Conservation (phyloP, 306 rosid species). For the Lagenaria siceraria region DNA sequence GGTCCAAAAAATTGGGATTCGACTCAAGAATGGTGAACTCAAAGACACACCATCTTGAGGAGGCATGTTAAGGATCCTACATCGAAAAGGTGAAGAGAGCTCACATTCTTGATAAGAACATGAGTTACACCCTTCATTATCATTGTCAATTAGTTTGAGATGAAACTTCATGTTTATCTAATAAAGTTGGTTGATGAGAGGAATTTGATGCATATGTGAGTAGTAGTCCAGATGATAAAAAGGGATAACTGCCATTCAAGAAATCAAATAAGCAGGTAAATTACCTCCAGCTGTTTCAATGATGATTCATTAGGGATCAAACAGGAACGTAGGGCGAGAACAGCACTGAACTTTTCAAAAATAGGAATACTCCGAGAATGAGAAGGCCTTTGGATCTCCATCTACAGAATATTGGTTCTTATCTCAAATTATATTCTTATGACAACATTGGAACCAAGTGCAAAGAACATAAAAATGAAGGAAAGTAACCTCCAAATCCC, state of each 20-base stretch:
- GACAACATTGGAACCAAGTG: neutral
- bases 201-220: too few relatives aligned
- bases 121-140: too few relatives aligned
- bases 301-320: constrained; percentile 55
- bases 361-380: constrained; percentile 34
- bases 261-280: neutral
- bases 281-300: constrained; percentile 72
- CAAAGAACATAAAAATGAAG: constrained; percentile 8
- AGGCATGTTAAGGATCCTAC: too few relatives aligned
- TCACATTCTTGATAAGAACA: too few relatives aligned
- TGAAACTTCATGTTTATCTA: too few relatives aligned
- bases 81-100: too few relatives aligned
- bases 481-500: constrained; percentile 55
- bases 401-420: constrained; percentile 23
- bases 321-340: constrained; percentile 42
- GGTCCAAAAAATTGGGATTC: too few relatives aligned
- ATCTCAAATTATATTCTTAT: constrained; percentile 6
- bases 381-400: constrained; percentile 32
- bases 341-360: constrained; percentile 42
- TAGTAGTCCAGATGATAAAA: too few relatives aligned
- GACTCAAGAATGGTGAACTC: too few relatives aligned
- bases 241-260: neutral
- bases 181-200: too few relatives aligned
- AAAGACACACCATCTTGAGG: too few relatives aligned
- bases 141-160: too few relatives aligned